phyloP scores from a whole-genome alignment of 1,284 basidiomycete species.

The Hymenochaete sp. region DNA sequence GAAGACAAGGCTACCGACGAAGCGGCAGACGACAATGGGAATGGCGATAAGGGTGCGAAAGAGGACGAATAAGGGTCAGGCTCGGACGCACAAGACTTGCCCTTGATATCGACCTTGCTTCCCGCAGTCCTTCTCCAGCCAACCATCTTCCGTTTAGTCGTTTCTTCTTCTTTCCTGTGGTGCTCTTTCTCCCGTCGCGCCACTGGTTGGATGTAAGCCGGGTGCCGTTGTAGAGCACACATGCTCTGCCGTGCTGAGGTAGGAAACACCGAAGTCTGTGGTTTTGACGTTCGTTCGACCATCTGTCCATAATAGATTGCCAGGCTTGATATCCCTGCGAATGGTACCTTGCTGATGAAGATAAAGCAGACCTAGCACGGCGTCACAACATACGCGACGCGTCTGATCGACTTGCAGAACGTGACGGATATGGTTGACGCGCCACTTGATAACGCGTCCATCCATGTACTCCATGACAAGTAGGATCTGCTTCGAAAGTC shows the following conservation, averaged over 20 bases:
- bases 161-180: background rate
- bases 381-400: slow-evolving; percentile 83
- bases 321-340: slow-evolving; percentile 98
- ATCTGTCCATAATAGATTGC: slow-evolving; percentile 86
- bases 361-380: slow-evolving; percentile 90
- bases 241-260: slow-evolving; percentile 84
- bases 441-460: slow-evolving; percentile 93
- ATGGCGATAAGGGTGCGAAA: too few relatives aligned
- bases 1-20: too few relatives aligned
- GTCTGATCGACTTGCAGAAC: slow-evolving; percentile 78
- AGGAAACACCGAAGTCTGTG: slow-evolving; percentile 94
- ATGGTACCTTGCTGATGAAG: slow-evolving; percentile 96
- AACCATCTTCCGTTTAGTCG: slow-evolving; percentile 77
- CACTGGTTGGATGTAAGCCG: slow-evolving; percentile 5
- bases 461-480: slow-evolving; percentile 97
- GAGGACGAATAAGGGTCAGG: too few relatives aligned
- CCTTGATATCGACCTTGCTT: too few relatives aligned
- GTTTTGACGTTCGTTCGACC: slow-evolving; percentile 89
- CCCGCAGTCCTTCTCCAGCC: slow-evolving; percentile 89
- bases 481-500: slow-evolving; percentile 82
- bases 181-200: slow-evolving; percentile 5
- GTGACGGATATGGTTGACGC: slow-evolving; percentile 52
- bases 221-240: slow-evolving; percentile 36
- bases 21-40: too few relatives aligned
- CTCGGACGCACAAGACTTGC: too few relatives aligned